phyloP scores from a whole-genome alignment of 2,329 filamentous ascomycete genomes.

The Alternaria alternata region DNA sequence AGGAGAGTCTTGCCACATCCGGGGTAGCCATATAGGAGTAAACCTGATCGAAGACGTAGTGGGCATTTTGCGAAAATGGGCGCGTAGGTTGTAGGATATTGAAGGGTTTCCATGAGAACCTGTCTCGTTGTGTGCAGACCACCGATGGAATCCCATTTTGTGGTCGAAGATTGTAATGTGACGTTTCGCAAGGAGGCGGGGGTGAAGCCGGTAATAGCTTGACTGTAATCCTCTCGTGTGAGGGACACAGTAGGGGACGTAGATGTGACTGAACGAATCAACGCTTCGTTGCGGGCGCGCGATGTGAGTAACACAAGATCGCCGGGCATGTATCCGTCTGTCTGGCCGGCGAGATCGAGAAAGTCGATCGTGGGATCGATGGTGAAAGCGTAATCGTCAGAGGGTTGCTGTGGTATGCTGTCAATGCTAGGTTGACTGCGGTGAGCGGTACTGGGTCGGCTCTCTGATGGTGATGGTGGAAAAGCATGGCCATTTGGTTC shows the following conservation, averaged over 20 bases:
- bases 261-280: slow-evolving; percentile 78
- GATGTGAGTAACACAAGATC: slow-evolving; percentile 87
- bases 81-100: slow-evolving; percentile 97
- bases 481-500: slow-evolving; percentile 43
- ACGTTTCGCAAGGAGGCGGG: slow-evolving; percentile 95
- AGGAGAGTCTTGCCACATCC: slow-evolving; percentile 97
- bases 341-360: slow-evolving; percentile 89
- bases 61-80: slow-evolving; percentile 97
- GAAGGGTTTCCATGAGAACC: slow-evolving; percentile 90
- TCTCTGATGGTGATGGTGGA: slow-evolving; percentile 57
- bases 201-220: slow-evolving; percentile 89
- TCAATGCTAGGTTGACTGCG: slow-evolving; percentile 54
- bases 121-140: slow-evolving; percentile 86
- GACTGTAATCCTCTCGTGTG: slow-evolving; percentile 78
- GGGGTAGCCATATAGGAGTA: slow-evolving; percentile 92
- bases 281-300: slow-evolving; percentile 87
- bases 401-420: slow-evolving; percentile 44
- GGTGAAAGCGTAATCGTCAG: slow-evolving; percentile 65
- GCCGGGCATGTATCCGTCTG: slow-evolving; percentile 97
- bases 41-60: slow-evolving; percentile 88
- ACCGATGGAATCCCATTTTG: slow-evolving; percentile 90
- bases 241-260: slow-evolving; percentile 64
- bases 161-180: slow-evolving; percentile 89
- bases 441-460: slow-evolving; percentile 54
- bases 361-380: slow-evolving; percentile 84